Evolutionary conservation across 495 filamentous ascomycete species (phyloP).

Genomic region (Terfezia claveryi): DNA sequence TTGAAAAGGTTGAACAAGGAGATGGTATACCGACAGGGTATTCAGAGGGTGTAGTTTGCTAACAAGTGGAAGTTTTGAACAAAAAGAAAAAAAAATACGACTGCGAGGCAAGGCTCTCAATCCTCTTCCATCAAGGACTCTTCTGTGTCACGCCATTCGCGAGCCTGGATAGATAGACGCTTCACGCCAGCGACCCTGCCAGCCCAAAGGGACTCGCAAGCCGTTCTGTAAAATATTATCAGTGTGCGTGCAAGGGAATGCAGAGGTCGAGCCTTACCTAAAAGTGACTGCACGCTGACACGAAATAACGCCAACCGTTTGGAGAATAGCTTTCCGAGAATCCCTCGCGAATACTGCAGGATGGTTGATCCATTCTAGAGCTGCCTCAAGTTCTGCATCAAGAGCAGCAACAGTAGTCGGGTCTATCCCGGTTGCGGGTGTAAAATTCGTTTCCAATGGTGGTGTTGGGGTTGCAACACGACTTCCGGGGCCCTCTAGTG

Average conservation of each 20-base stretch:
- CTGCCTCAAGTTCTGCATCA: slow-evolving; percentile 70
- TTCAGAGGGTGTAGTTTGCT: too few species aligned
- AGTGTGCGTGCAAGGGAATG: not conserved
- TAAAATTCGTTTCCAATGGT: slow-evolving; percentile 35
- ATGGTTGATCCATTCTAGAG: slow-evolving; percentile 98
- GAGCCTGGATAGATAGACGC: slow-evolving; percentile 13
- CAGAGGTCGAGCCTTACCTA: slow-evolving; percentile 24
- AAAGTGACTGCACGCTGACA: slow-evolving; percentile 88
- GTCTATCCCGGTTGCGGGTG: slow-evolving; percentile 53
- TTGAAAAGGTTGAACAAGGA: too few species aligned
- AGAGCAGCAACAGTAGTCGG: slow-evolving; percentile 57
- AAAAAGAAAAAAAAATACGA: not conserved
- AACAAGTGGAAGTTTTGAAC: too few species aligned
- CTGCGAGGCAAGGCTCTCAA: not conserved
- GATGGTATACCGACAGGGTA: too few species aligned
- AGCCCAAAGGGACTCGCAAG: slow-evolving; percentile 19
- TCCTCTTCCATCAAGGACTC: slow-evolving; percentile 19
- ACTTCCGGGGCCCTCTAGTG: slow-evolving; percentile 25
- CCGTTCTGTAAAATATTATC: slow-evolving; percentile 10
- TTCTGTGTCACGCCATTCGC: slow-evolving; percentile 19
- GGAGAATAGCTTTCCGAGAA: slow-evolving; percentile 82
- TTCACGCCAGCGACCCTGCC: slow-evolving; percentile 16
- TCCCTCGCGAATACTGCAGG: slow-evolving; percentile 91
- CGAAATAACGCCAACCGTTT: slow-evolving; percentile 89
- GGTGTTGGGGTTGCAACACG: slow-evolving; percentile 7